Conservation (phyloP, 352 stramenopile genomes). For the Saprolegnia parasitica region DNA sequence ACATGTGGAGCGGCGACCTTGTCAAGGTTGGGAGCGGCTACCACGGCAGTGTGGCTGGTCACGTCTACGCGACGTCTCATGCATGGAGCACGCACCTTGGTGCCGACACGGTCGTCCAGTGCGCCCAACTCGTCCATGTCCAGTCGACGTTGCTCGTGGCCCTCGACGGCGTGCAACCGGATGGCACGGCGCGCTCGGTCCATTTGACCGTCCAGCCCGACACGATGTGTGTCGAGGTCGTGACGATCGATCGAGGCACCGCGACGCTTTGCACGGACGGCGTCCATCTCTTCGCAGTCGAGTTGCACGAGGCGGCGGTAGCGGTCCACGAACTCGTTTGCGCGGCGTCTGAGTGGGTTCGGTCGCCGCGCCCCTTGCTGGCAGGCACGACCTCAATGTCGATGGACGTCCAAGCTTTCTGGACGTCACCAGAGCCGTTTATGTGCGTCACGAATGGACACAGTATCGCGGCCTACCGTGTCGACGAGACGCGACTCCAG, state of each 20-base stretch:
- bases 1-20: constrained; percentile 47
- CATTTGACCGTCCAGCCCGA: not conserved
- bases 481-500: constrained; percentile 13
- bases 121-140: not conserved
- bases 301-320: not conserved
- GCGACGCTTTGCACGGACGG: constrained; percentile 15
- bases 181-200: constrained; percentile 32
- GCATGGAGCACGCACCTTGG: not conserved
- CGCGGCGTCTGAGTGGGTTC: too few relatives aligned
- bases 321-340: constrained; percentile 5
- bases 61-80: constrained; percentile 46
- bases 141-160: not conserved
- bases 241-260: not conserved
- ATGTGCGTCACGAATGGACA: constrained; percentile 16
- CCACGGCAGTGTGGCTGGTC: constrained; percentile 67
- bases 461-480: not conserved
- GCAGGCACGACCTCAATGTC: not conserved
- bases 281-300: not conserved
- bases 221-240: constrained; percentile 36
- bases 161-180: constrained; percentile 32
- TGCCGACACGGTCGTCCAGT: not conserved
- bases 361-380: too few relatives aligned
- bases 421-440: not conserved
- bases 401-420: not conserved
- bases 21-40: constrained; percentile 61